These are phyloP conservation scores for Aspergillus sp. DNA, from an alignment of 2,329 filamentous ascomycete genomes.

Conservation along the genomic window DNA sequence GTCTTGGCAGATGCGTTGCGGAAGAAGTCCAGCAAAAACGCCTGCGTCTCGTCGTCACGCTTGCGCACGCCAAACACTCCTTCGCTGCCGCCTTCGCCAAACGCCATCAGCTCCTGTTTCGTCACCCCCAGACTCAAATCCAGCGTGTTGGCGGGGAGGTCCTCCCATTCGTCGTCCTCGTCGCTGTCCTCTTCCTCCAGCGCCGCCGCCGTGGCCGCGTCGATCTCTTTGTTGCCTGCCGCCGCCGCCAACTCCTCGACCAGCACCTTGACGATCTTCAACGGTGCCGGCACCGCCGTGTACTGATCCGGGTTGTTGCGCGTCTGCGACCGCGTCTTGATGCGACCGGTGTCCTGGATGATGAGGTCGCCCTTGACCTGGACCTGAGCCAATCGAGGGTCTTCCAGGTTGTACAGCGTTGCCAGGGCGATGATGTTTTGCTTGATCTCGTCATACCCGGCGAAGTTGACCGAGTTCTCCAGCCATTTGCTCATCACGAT, in stretches of 20 bases:
- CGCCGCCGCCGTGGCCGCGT: conserved; percentile 60
- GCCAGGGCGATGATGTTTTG: conserved; percentile 95
- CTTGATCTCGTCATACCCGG: conserved; percentile 95
- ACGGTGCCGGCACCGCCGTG: conserved; percentile 78
- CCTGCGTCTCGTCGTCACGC: conserved; percentile 87
- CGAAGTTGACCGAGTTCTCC: conserved; percentile 94
- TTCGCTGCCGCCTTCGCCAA: conserved; percentile 55
- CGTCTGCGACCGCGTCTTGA: conserved; percentile 90
- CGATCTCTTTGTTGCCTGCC: conserved; percentile 57
- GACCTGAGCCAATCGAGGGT: conserved; percentile 73
- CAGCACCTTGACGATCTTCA: conserved; percentile 96
- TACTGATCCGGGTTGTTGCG: conserved; percentile 87
- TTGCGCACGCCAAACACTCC: conserved; percentile 55
- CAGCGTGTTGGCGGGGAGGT: conserved; percentile 71
- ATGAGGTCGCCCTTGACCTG: conserved; percentile 91
- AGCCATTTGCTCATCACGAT: conserved; percentile 94
- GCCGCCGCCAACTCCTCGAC: conserved; percentile 87
- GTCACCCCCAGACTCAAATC: conserved; percentile 71
- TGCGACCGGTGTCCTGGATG: conserved; percentile 72
- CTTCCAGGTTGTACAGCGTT: conserved; percentile 84
- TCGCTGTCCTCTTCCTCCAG: conserved; percentile 62
- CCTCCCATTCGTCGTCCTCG: conserved; percentile 84
- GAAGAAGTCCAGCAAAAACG: conserved; percentile 82
- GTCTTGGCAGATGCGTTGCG: conserved; percentile 52
- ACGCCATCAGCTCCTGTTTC: conserved; percentile 79